These are phyloP conservation scores for Solanum lycopersicoides DNA, from an alignment of 257 asterid species.

Conservation along the genomic window DNA sequence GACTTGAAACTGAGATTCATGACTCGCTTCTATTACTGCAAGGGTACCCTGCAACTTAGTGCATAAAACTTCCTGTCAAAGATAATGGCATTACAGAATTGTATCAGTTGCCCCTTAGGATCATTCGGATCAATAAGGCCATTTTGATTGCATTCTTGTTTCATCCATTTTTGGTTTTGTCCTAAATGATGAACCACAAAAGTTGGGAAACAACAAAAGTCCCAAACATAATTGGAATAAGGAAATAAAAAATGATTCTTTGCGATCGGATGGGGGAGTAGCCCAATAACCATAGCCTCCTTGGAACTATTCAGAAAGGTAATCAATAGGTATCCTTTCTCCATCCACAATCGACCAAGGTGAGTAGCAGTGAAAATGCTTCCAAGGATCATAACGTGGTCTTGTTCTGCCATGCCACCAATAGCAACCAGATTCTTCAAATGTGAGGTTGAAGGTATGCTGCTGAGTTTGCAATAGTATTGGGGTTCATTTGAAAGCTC, in stretches of 20 bases:
- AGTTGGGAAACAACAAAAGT: conserved; percentile 9
- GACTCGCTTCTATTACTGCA: conserved; percentile 9
- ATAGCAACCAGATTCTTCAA: neutral
- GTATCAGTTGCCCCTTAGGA: conserved; percentile 2
- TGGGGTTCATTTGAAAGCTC: neutral
- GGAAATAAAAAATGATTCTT: neutral
- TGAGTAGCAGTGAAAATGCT: neutral
- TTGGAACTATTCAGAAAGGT: neutral
- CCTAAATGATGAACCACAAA: neutral
- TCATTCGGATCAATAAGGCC: conserved; percentile 10
- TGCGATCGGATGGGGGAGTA: neutral
- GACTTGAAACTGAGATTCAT: conserved; percentile 6
- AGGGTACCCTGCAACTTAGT: conserved; percentile 25
- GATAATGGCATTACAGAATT: conserved; percentile 15
- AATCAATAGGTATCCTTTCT: neutral
- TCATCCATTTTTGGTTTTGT: neutral
- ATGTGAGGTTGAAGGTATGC: neutral
- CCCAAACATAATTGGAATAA: neutral
- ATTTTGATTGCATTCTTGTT: conserved; percentile 3
- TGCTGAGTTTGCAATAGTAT: neutral
- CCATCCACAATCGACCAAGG: neutral
- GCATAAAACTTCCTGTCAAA: conserved; percentile 22
- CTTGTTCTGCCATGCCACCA: neutral
- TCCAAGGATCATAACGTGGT: neutral
- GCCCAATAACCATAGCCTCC: neutral